phyloP scores from a whole-genome alignment of 192 early-diverging fungal genomes.

The Cetraspora pellucida region DNA sequence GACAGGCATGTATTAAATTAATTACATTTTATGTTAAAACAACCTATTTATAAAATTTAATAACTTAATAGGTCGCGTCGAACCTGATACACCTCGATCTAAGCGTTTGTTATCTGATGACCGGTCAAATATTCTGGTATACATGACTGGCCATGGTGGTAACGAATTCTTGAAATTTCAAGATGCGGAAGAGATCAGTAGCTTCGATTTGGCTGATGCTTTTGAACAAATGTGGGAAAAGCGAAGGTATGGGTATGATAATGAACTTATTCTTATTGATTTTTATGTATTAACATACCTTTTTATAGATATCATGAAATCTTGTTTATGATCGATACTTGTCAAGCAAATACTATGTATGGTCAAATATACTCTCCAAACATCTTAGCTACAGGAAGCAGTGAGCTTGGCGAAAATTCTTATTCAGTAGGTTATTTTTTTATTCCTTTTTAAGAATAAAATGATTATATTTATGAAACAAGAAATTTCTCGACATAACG shows the following conservation, averaged over 20 bases:
- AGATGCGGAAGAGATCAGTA: constrained; percentile 96
- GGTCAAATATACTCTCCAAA: constrained; percentile 91
- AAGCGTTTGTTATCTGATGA: constrained; percentile 96
- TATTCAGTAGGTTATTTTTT: constrained; percentile 67
- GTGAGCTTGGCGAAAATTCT: constrained; percentile 83
- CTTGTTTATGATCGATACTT: constrained; percentile 99
- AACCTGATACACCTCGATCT: constrained; percentile 85
- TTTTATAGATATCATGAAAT: constrained; percentile 83
- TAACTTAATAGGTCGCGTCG: constrained; percentile 70
- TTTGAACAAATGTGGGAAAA: constrained; percentile 99
- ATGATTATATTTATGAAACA: constrained; percentile 12
- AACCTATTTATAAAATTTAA: constrained; percentile 12
- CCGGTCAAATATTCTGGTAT: constrained; percentile 93
- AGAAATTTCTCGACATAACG: neutral
- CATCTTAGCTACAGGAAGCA: constrained; percentile 89
- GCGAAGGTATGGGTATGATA: constrained; percentile 55
- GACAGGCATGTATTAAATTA: constrained; percentile 59
- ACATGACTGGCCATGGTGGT: constrained; percentile 99
- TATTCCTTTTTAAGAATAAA: too few relatives aligned
- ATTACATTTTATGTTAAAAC: neutral
- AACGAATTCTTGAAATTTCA: constrained; percentile 99
- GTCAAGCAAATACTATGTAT: constrained; percentile 98
- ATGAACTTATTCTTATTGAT: neutral
- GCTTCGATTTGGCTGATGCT: constrained; percentile 94
- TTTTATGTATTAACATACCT: neutral